Evolutionary conservation across 257 asterid genomes (phyloP).

Genomic region (Solanum clarkiae): DNA sequence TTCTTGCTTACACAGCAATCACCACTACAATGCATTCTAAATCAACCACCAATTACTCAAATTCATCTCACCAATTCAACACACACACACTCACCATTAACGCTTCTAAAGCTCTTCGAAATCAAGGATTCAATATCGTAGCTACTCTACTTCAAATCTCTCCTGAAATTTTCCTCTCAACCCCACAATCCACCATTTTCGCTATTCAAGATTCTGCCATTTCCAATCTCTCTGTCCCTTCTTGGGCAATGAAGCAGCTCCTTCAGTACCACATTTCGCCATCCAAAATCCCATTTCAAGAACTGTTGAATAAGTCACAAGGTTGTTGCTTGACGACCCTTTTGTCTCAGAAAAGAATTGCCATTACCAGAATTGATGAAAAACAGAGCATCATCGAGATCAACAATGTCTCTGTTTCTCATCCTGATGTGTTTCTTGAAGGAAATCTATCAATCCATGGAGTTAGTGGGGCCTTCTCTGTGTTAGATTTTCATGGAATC

Average conservation of each 20-base stretch:
- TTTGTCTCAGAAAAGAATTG: slow-evolving; percentile 4
- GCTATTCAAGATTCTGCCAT: slow-evolving; percentile 64
- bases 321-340: slow-evolving; percentile 47
- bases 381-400: slow-evolving; percentile 21
- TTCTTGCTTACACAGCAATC: slow-evolving; percentile 41
- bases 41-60: not conserved
- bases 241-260: slow-evolving; percentile 46
- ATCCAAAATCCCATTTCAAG: slow-evolving; percentile 24
- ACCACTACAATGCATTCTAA: slow-evolving; percentile 14
- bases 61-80: slow-evolving; percentile 7
- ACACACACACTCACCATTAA: slow-evolving; percentile 20
- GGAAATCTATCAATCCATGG: slow-evolving; percentile 56
- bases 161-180: slow-evolving; percentile 58
- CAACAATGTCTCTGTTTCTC: slow-evolving; percentile 44
- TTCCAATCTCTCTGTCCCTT: slow-evolving; percentile 40
- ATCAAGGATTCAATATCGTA: slow-evolving; percentile 42
- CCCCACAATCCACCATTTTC: slow-evolving; percentile 43
- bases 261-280: slow-evolving; percentile 55
- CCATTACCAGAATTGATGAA: slow-evolving; percentile 26
- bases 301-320: slow-evolving; percentile 26
- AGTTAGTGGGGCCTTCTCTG: slow-evolving; percentile 26
- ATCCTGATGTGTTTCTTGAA: slow-evolving; percentile 55
- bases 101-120: slow-evolving; percentile 57
- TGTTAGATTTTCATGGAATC: not conserved
- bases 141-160: slow-evolving; percentile 75